A percentile compares a stretch with the other conserved stretches of the same genome.
These are phyloP conservation scores for Lichtheimia ornata DNA, from an alignment of 371 early-diverging fungal genomes.

Conservation along the genomic window DNA sequence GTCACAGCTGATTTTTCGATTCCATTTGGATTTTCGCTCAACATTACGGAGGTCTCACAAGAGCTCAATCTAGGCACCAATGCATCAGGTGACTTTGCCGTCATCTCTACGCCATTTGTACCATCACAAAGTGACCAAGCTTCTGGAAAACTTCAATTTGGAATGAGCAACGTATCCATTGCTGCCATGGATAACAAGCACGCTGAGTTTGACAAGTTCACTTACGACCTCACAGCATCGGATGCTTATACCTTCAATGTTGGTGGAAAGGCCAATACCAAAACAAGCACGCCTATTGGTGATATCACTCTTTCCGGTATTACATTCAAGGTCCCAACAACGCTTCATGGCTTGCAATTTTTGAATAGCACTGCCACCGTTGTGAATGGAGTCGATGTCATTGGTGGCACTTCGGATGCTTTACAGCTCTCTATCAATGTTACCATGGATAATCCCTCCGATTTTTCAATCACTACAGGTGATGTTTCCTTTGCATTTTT, in stretches of 20 bases:
- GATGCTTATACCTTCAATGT: conserved; percentile 49
- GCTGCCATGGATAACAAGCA: conserved; percentile 42
- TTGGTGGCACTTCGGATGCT: conserved; percentile 51
- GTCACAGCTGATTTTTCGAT: conserved; percentile 48
- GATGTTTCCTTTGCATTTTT: conserved; percentile 51
- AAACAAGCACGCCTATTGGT: conserved; percentile 62
- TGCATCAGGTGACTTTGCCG: conserved; percentile 41
- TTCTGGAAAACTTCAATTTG: conserved; percentile 46
- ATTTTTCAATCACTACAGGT: conserved; percentile 56
- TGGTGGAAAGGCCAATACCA: conserved; percentile 52
- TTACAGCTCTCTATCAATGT: conserved; percentile 56
- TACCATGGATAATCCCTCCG: conserved; percentile 64
- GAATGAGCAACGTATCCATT: conserved; percentile 33
- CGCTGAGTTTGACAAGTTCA: conserved; percentile 47
- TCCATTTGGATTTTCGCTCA: conserved; percentile 56
- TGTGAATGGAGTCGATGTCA: conserved; percentile 60
- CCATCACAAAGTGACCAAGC: conserved; percentile 44
- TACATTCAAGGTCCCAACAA: conserved; percentile 55
- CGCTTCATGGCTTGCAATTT: conserved; percentile 61
- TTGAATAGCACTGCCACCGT: conserved; percentile 58
- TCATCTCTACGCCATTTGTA: conserved; percentile 36
- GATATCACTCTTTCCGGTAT: conserved; percentile 56
- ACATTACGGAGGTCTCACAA: conserved; percentile 48
- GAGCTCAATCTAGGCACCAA: conserved; percentile 42
- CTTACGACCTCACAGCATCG: conserved; percentile 47